Base-by-base conservation (phyloP, 2,329 filamentous ascomycete species). In the Akanthomyces muscarius region DNA sequence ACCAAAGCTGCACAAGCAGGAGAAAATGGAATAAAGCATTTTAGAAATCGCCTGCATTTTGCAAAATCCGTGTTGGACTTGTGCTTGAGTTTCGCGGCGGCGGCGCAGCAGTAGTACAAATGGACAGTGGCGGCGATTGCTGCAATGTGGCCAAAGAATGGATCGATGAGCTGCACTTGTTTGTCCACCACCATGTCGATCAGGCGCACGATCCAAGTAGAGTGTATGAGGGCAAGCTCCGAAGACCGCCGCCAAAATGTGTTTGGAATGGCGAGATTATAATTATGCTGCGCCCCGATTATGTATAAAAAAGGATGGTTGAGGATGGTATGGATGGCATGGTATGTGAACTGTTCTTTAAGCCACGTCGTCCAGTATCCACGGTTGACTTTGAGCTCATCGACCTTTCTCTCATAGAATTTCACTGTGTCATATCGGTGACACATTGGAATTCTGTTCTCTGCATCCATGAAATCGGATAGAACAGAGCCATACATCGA, bases 231-330 rank as follows among this genome's bases (percentile, higher is more conserved):
- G 0, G 81, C 81, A 14, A 81, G 69, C 66, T 84, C 81, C 0
- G 80, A 82, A 0, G 80, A 83, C 3, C 80, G 70, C 47, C 79
- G 74, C 81, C 81, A 84, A 62, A 84, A 84, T 0, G 80, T 81
- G 62, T 83, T 83, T 0, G 81, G 81, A 6, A 83, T 82, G 0
- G 78, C 78, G 33, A 83, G 68, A 53, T 83, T 82, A 4, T 77
- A 75, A 56, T 82, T 83, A 69, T 81, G 77, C 65, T 82, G 80
- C 0, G 81, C 80, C 3, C 79, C 80, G 14, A 81, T 75, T 16
- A 82, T 82, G 68, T 83, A 83, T 8, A 83, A 73, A 64, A 83
- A 83, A 0, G 81, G 81, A 62, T 83, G 81, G 66, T 83, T 83
- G 42, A 83, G 69, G 2, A 83, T 78, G 0, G 79, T 81, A 13